Percentiles rank a stretch among this genome's conserved stretches.
phyloP scores from a whole-genome alignment of 768 basidiomycete species.

The Amanita rubescens region DNA sequence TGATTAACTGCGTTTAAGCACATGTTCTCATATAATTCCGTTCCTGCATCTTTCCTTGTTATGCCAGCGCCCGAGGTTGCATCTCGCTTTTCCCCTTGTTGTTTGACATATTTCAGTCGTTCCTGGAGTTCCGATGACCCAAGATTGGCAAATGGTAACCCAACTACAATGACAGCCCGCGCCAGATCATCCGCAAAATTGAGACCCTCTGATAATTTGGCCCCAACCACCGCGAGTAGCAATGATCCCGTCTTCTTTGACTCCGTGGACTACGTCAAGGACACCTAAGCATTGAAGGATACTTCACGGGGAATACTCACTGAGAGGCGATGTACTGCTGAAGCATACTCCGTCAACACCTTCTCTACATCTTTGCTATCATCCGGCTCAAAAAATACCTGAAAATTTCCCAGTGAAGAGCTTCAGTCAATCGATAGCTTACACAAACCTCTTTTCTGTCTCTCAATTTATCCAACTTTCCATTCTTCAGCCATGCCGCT shows the following conservation, averaged over 20 bases:
- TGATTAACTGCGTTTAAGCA: constrained; percentile 96
- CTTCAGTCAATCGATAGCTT: not conserved
- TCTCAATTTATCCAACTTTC: constrained; percentile 52
- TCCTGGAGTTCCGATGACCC: constrained; percentile 89
- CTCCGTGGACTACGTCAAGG: constrained; percentile 9
- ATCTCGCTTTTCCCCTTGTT: constrained; percentile 37
- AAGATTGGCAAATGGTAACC: constrained; percentile 89
- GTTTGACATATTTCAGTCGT: constrained; percentile 81
- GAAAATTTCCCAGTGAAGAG: not conserved
- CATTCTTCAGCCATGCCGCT: constrained; percentile 54
- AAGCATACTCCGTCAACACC: constrained; percentile 66
- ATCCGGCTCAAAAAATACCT: constrained; percentile 91
- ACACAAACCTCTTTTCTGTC: constrained; percentile 66
- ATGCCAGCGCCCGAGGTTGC: constrained; percentile 22
- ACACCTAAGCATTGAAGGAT: not conserved
- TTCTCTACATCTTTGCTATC: constrained; percentile 64
- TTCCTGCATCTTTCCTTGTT: constrained; percentile 57
- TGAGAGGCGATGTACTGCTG: constrained; percentile 22
- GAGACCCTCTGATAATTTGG: constrained; percentile 92
- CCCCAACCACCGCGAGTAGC: constrained; percentile 91
- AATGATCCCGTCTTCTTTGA: constrained; percentile 57
- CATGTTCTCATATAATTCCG: constrained; percentile 86
- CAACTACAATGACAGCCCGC: constrained; percentile 79
- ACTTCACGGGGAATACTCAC: not conserved
- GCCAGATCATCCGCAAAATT: constrained; percentile 77